phyloP scores from a whole-genome alignment of 2,329 filamentous ascomycete species.

The Pestalotiopsis sp. region DNA sequence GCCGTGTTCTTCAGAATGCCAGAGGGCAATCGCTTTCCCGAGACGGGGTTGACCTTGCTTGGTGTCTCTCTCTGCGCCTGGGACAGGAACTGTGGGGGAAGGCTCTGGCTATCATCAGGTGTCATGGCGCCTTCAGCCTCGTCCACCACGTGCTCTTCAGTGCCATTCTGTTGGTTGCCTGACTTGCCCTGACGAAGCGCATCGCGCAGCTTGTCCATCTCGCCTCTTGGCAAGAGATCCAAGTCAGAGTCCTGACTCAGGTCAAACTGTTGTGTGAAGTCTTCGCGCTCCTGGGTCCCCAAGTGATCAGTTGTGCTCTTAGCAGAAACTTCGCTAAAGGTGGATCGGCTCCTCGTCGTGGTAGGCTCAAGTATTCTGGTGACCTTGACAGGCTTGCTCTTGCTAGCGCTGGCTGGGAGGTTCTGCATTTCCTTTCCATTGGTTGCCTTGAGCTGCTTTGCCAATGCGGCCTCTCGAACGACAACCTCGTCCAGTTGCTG shows the following conservation, averaged over 20 bases:
- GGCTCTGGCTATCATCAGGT: slow-evolving; percentile 29
- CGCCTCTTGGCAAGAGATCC: slow-evolving; percentile 31
- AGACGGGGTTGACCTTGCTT: slow-evolving; percentile 9
- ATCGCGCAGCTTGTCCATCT: slow-evolving; percentile 21
- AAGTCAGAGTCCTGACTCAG: slow-evolving; percentile 36
- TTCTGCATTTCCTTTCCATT: slow-evolving; percentile 24
- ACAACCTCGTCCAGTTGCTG: slow-evolving; percentile 25
- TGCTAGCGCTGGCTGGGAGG: slow-evolving; percentile 25
- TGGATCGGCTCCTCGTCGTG: slow-evolving; percentile 24
- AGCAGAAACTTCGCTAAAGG: slow-evolving; percentile 34
- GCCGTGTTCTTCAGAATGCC: slow-evolving; percentile 39
- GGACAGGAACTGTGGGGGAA: slow-evolving; percentile 26
- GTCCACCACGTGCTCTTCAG: slow-evolving; percentile 22
- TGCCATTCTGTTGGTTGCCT: slow-evolving; percentile 23
- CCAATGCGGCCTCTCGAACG: slow-evolving; percentile 22
- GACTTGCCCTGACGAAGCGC: slow-evolving; percentile 28
- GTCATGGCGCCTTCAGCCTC: slow-evolving; percentile 23
- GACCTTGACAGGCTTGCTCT: slow-evolving; percentile 32
- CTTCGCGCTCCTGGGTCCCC: slow-evolving; percentile 37
- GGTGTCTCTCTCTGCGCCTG: slow-evolving; percentile 16
- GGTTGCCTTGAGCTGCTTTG: slow-evolving; percentile 21
- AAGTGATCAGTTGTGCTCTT: slow-evolving; percentile 34
- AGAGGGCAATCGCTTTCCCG: slow-evolving; percentile 24
- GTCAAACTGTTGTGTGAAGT: slow-evolving; percentile 38
- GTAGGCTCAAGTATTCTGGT: slow-evolving; percentile 34